Evolutionary conservation across 257 asterid species (phyloP), one percentile per base, ranked within the genome.

Genomic region (Capsicum pubescens): DNA sequence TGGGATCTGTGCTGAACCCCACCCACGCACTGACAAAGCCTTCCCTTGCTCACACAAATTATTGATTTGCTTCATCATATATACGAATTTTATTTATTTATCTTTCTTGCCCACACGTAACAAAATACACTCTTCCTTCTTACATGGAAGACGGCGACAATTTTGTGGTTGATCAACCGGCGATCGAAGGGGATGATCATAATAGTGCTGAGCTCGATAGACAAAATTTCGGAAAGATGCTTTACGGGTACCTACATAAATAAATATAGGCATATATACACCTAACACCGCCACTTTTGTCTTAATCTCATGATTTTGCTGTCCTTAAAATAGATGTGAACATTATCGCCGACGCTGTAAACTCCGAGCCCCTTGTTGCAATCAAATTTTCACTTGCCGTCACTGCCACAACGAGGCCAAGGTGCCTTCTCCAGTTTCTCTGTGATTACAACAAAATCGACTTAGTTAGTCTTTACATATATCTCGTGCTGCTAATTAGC

Each of bases 351-450:
- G 98, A 83, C 91, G 98, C 69, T 95, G 98, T 92, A 93, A 91
- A 87, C 79, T 95, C 83, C 86, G 94, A 86, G 93, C 98, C 8
- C 98, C 98, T 84, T 95, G 98, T 32, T 95, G 98, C 88, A 87
- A 92, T 83, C 85, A 85, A 92, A 84, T 95, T 88, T 95, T 91
- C 87, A 84, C 93, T 69, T 95, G 98, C 91, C 98, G 98, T 61
- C 98, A 93, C 89, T 95, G 98, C 88, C 98, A 95, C 89, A 94
- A 95, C 87, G 98, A 94, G 70, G 93, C 97, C 80, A 85, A 87
- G 85, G 99, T 15, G 7, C 63, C 66, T 2, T 42, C 12, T 26
- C 32, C 32, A 26, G 32, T 26, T 26, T 26, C 1, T 26, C 32
- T 26, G 32, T 26, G 32, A 26, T 26, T 26, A 26, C 32, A 26